A percentile compares a stretch with the other conserved stretches of the same genome.
Conservation (phyloP, 805 yeast genomes). For the Candida vaughaniae region DNA sequence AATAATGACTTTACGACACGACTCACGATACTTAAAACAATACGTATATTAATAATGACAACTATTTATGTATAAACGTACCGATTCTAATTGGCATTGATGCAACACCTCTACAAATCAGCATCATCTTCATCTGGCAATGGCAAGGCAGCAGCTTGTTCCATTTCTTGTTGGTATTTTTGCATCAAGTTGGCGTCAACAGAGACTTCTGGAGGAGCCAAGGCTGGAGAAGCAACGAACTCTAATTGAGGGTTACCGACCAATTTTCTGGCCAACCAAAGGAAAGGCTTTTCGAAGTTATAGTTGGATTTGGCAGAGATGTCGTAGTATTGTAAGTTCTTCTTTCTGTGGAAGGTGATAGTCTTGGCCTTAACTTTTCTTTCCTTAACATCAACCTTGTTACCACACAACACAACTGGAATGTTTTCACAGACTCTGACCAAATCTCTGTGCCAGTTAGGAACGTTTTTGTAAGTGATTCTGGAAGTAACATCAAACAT, state of each 20-base stretch:
- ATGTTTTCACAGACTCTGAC: constrained; percentile 99
- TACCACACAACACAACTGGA: constrained; percentile 98
- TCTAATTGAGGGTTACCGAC: constrained; percentile 98
- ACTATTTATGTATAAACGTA: no score
- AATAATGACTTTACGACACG: no score
- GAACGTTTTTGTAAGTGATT: constrained; percentile 99
- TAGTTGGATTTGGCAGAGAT: constrained; percentile 99
- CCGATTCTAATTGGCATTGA: no score
- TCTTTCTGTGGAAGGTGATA: constrained; percentile 99
- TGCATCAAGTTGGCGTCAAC: constrained; percentile 96
- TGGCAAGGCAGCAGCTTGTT: constrained; percentile 98
- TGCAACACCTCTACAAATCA: constrained; percentile 92
- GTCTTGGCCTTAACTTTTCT: constrained; percentile 99
- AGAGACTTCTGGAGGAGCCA: constrained; percentile 99
- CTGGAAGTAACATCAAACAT: constrained; percentile 99
- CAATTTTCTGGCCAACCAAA: constrained; percentile 99
- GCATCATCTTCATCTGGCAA: constrained; percentile 99
- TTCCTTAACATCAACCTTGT: constrained; percentile 99
- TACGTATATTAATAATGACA: no score
- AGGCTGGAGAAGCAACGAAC: constrained; percentile 98
- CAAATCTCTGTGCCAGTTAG: constrained; percentile 99
- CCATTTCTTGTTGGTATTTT: constrained; percentile 99
- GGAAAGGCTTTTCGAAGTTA: constrained; percentile 99
- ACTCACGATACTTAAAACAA: no score
- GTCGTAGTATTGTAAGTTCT: constrained; percentile 98